Evolutionary conservation across 192 early-diverging fungal species (phyloP).

Genomic region (Coemansia sp.): DNA sequence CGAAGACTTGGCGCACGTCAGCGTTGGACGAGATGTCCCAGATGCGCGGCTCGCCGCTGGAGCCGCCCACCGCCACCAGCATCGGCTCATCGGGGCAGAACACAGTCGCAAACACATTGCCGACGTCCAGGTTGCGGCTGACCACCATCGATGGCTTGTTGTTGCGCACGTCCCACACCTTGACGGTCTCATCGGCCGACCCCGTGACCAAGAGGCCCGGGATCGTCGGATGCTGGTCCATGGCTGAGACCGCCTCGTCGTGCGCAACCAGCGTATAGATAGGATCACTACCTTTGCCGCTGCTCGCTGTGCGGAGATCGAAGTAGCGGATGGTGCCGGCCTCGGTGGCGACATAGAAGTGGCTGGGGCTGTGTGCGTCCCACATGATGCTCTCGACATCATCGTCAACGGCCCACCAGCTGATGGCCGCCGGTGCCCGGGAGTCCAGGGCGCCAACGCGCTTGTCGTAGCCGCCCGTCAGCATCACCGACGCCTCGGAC

Average conservation of each 20-base stretch:
- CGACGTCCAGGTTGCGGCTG: slow-evolving; percentile 81
- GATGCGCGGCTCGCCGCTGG: slow-evolving; percentile 83
- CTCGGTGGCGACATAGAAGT: slow-evolving; percentile 84
- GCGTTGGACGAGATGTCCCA: slow-evolving; percentile 93
- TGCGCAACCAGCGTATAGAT: slow-evolving; percentile 93
- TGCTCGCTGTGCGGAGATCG: slow-evolving; percentile 69
- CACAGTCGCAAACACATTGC: slow-evolving; percentile 77
- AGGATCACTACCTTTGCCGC: slow-evolving; percentile 46
- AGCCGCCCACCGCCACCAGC: slow-evolving; percentile 84
- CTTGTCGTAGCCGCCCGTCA: slow-evolving; percentile 92
- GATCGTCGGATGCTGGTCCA: slow-evolving; percentile 81
- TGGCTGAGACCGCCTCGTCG: slow-evolving; percentile 80
- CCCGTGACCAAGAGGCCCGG: slow-evolving; percentile 91
- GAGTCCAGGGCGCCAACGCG: slow-evolving; percentile 87
- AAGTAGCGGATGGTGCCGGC: slow-evolving; percentile 88
- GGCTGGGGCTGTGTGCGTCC: slow-evolving; percentile 82
- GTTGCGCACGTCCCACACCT: slow-evolving; percentile 86
- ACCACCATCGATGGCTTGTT: slow-evolving; percentile 78
- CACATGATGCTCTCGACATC: slow-evolving; percentile 93
- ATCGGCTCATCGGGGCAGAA: slow-evolving; percentile 95
- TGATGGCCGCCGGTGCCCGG: slow-evolving; percentile 72
- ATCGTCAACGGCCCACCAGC: slow-evolving; percentile 67
- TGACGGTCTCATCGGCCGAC: slow-evolving; percentile 84
- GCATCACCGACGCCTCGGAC: slow-evolving; percentile 79
- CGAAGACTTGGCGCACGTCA: slow-evolving; percentile 62